Base-by-base conservation (phyloP, 23 red algal genomes). In the Cyanidiococcus yangmingshanensis region DNA sequence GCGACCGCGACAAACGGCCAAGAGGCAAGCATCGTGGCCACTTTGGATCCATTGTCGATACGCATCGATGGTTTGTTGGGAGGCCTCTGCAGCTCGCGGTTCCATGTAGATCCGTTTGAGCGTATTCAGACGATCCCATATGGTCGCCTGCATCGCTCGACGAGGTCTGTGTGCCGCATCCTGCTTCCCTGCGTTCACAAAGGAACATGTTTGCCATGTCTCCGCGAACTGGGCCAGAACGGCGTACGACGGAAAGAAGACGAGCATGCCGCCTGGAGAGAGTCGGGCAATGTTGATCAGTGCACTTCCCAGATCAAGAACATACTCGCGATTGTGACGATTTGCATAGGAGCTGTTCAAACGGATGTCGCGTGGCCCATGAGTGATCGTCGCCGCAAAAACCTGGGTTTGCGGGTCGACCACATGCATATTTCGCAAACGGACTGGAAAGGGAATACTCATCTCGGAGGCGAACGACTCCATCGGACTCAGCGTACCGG, bases 1-100 rank as follows among this genome's bases (percentile, higher is more conserved):
- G 50, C 89, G 87, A 45, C 94, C 94, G 29, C 94, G 84, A 80
- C 94, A 98, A 12, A 98, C 94, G 18, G 87, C 94, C 27, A 92
- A 82, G 2, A 98, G 76, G 41, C 82, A 77, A 34, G 82, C 81
- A 30, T 85, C 93, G 50, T 59, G 40, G 75, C 87, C 50, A 15
- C 35, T 76, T 1, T 80, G 58, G 2, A 89, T 82, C 45, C 85
- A 79, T 37, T 79, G 39, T 50, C 79, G 77, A 74, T 98, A 85
- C 7, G 75, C 67, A 26, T 82, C 45, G 57, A 98, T 80, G 29
- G 79, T 79, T 58, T 84, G 81, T 27, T 67, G 67, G 37, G 85
- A 83, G 40, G 82, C 84, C 3, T 45, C 59, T 1, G 89, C 68
- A 39, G 82, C 80, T 67, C 87, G 75, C 57, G 86, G 82, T 63